Evolutionary conservation across 257 asterid species (phyloP).

Genomic region (Datura wrightii): DNA sequence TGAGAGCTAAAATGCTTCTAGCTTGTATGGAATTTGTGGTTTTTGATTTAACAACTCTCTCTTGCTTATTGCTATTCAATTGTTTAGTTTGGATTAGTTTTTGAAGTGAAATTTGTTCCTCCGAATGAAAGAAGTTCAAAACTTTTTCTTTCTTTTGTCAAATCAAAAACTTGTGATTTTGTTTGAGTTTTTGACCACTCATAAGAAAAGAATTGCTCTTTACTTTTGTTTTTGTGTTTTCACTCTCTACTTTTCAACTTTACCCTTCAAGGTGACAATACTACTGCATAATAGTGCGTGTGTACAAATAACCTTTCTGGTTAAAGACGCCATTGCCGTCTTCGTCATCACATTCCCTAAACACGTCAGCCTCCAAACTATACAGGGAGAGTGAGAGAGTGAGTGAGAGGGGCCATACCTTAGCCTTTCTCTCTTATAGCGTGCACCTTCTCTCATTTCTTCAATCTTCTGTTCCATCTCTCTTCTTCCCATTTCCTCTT

Average conservation of each 20-base stretch:
- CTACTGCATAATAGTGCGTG: conserved; percentile 15
- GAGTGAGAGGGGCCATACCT: conserved; percentile 9
- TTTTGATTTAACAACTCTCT: too few species aligned
- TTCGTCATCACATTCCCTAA: conserved; percentile 41
- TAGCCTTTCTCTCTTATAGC: conserved; percentile 16
- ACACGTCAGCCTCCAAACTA: conserved; percentile 31
- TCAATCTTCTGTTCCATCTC: background rate
- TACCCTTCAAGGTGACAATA: background rate
- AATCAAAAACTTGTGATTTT: too few species aligned
- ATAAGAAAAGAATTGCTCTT: too few species aligned
- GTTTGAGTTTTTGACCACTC: background rate
- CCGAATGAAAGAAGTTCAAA: too few species aligned
- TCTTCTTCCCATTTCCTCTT: background rate
- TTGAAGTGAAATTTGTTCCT: too few species aligned
- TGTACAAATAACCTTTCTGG: conserved; percentile 28
- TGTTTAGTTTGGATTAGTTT: background rate
- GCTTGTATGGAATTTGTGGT: background rate
- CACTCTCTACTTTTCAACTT: background rate
- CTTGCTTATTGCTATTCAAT: too few species aligned
- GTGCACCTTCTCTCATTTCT: background rate
- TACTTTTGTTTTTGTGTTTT: background rate
- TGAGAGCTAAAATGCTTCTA: background rate
- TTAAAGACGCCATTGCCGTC: conserved; percentile 27
- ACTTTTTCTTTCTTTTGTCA: too few species aligned
- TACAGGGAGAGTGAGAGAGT: background rate